Evolutionary conservation across 306 rosid species (phyloP).

Genomic region (Vicia villosa): DNA sequence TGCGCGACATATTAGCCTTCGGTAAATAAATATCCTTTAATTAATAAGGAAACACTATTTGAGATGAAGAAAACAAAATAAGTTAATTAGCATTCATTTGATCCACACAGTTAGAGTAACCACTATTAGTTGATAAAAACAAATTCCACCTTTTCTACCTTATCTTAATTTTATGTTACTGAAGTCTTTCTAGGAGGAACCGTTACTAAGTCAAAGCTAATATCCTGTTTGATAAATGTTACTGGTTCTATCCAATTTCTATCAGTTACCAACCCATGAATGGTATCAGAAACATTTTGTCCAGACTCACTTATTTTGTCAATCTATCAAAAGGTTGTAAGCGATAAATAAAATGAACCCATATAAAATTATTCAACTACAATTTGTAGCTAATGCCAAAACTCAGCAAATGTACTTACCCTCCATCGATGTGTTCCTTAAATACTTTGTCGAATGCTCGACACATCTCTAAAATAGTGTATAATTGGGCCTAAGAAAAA

Average conservation of each 20-base stretch:
- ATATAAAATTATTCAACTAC: background rate
- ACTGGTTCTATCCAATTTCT: background rate
- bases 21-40: too few species aligned
- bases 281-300: background rate
- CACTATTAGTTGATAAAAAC: too few species aligned
- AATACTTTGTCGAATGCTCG: constrained; percentile 95
- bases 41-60: too few species aligned
- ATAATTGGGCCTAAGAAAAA: constrained; percentile 71
- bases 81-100: too few species aligned
- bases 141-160: too few species aligned
- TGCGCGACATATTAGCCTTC: too few species aligned
- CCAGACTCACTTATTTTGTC: background rate
- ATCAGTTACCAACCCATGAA: background rate
- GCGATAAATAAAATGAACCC: constrained; percentile 13
- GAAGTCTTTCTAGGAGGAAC: background rate
- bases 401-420: constrained; percentile 51
- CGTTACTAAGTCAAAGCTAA: background rate
- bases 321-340: background rate
- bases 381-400: background rate
- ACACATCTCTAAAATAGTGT: constrained; percentile 88
- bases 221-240: background rate
- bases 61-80: too few species aligned
- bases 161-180: too few species aligned
- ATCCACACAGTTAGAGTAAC: too few species aligned
- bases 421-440: constrained; percentile 94